Evolutionary conservation across 768 basidiomycete species (phyloP).

Genomic region (Suillus ampliporus): DNA sequence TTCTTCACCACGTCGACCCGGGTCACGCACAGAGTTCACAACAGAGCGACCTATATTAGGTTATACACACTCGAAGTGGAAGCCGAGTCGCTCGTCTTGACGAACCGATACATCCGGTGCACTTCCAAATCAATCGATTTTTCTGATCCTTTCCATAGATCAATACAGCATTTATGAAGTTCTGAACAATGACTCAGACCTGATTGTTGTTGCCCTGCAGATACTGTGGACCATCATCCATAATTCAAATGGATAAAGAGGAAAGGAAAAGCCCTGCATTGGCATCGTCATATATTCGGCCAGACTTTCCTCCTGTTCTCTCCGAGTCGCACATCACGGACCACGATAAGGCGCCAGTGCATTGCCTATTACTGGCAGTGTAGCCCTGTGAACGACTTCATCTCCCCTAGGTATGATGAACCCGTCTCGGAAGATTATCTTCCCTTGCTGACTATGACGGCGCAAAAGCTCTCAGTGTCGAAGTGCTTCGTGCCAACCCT

Average conservation of each 20-base stretch:
- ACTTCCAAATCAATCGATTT: not conserved
- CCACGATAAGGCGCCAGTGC: not conserved
- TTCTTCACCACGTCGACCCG: not conserved
- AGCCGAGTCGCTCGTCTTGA: not conserved
- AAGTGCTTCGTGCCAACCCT: not conserved
- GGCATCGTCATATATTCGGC: not conserved
- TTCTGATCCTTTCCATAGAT: not conserved
- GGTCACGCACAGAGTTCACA: not conserved
- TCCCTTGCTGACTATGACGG: not conserved
- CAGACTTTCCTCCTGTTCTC: not conserved
- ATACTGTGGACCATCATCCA: not conserved
- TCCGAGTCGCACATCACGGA: not conserved
- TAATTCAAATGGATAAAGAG: not conserved
- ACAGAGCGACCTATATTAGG: not conserved
- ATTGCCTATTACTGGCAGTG: too few species aligned
- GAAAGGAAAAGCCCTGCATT: not conserved
- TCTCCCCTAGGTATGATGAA: not conserved
- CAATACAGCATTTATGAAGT: too few species aligned
- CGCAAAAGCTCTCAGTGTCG: not conserved
- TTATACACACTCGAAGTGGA: not conserved
- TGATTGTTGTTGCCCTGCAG: not conserved
- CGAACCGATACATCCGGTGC: not conserved
- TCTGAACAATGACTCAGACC: not conserved
- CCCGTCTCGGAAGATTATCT: not conserved
- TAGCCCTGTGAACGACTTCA: not conserved